Percentiles rank a stretch among this genome's conserved stretches.
Conservation (phyloP, 768 basidiomycete species). For the Suillus americanus region DNA sequence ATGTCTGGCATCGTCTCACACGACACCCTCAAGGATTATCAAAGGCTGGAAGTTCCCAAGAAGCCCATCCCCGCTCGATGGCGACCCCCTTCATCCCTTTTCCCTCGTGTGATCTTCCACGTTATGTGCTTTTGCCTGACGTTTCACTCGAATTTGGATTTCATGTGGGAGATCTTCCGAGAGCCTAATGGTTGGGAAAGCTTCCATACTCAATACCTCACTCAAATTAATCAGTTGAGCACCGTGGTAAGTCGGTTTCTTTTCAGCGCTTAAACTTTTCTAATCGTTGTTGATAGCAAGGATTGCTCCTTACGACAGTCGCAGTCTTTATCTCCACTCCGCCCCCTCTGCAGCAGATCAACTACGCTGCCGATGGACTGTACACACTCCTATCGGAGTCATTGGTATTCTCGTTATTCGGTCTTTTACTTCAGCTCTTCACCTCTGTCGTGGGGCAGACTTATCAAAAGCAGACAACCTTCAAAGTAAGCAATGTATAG, state of each 20-base stretch:
- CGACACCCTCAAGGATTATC: background rate
- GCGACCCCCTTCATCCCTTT: background rate
- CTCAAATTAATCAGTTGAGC: background rate
- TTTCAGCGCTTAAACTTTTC: background rate
- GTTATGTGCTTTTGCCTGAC: background rate
- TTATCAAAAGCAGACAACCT: background rate
- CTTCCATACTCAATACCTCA: background rate
- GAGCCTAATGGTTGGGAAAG: background rate
- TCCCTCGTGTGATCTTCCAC: background rate
- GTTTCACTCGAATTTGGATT: background rate
- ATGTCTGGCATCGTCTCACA: background rate
- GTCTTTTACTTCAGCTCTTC: background rate
- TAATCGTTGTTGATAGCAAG: background rate
- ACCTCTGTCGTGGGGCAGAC: background rate
- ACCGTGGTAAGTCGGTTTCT: background rate
- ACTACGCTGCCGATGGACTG: background rate
- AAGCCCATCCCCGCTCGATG: background rate
- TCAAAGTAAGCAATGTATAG: background rate
- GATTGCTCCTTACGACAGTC: conserved; percentile 1
- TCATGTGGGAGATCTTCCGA: conserved; percentile 3
- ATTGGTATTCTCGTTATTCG: background rate
- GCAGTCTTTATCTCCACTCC: background rate
- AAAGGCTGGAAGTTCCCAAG: background rate
- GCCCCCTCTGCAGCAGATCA: background rate
- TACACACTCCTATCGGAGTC: background rate